phyloP scores from a whole-genome alignment of 2,329 filamentous ascomycete species.

The Saccharata proteae region DNA sequence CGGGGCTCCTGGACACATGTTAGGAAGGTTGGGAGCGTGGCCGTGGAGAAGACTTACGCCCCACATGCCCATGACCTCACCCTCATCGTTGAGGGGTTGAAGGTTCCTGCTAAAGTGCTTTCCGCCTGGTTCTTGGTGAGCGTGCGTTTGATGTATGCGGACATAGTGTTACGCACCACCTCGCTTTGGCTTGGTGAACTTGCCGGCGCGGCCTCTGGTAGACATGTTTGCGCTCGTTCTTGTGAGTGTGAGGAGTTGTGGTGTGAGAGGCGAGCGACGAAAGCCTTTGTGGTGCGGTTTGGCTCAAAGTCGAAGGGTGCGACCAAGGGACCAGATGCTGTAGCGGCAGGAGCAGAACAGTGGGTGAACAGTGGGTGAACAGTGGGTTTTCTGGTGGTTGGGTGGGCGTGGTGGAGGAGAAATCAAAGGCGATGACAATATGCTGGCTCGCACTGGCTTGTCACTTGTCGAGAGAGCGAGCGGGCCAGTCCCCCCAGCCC shows the following conservation, averaged over 20 bases:
- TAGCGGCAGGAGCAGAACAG: too few relatives aligned
- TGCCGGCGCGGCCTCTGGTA: conserved; percentile 69
- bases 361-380: too few relatives aligned
- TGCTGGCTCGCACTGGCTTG: background rate
- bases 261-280: too few relatives aligned
- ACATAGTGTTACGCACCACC: conserved; percentile 51
- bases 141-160: conserved; percentile 1
- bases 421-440: too few relatives aligned
- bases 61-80: conserved; percentile 85
- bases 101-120: conserved; percentile 93
- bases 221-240: conserved; percentile 29
- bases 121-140: conserved; percentile 48
- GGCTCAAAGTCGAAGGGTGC: too few relatives aligned
- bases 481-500: background rate
- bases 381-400: too few relatives aligned
- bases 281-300: too few relatives aligned
- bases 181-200: conserved; percentile 86
- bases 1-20: conserved; percentile 18
- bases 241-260: conserved; percentile 4
- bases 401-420: too few relatives aligned
- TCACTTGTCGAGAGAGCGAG: background rate
- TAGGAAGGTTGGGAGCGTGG: conserved; percentile 11
- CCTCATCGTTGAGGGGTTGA: conserved; percentile 76
- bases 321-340: too few relatives aligned
- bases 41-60: conserved; percentile 40